Base-by-base conservation (phyloP, 305 asterid species). In the Lippia alba region DNA sequence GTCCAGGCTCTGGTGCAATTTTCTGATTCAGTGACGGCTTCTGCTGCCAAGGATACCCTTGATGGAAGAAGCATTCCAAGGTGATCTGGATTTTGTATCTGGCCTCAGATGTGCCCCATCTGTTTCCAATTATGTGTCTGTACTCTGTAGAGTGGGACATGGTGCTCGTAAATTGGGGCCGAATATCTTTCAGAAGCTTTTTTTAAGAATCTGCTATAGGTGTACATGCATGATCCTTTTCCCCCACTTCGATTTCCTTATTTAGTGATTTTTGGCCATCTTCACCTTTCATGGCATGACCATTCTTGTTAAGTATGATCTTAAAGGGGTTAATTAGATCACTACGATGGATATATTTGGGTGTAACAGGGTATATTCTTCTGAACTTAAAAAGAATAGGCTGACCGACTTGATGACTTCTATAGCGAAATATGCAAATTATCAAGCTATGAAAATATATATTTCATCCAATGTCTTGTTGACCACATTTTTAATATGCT, bases 11-110 rank as follows among this genome's bases (percentile, higher is more conserved):
- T 88, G 75, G 92, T 86, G 83, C 92, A 88, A 77, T 86, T 88
- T 84, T 81, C 92, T 64, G 92, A 86, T 71, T 76, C 85, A 61
- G 86, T 74, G 67, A 86, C 92, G 59, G 95, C 92, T 62, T 79
- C 87, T 62, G 69, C 92, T 70, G 92, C 95, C 8, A 84, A 84
- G 85, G 90, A 88, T 46, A 84, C 90, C 74, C 88, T 86, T 76
- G 94, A 88, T 78, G 91, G 91, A 76, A 84, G 94, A 80, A 82
- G 91, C 88, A 88, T 88, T 82, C 94, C 91, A 70, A 88, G 91
- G 95, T 88, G 89, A 84, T 72, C 76, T 77, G 78, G 79, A 74
- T 74, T 86, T 77, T 78, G 71, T 61, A 46, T 82, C 79, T 77
- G 66, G 72, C 78, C 77, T 81, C 78, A 71, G 72, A 53, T 78